A percentile compares a stretch with the other conserved stretches of the same genome.
These are phyloP conservation scores for Leucosporidium scottii DNA, from an alignment of 768 basidiomycete species.

Conservation along the genomic window DNA sequence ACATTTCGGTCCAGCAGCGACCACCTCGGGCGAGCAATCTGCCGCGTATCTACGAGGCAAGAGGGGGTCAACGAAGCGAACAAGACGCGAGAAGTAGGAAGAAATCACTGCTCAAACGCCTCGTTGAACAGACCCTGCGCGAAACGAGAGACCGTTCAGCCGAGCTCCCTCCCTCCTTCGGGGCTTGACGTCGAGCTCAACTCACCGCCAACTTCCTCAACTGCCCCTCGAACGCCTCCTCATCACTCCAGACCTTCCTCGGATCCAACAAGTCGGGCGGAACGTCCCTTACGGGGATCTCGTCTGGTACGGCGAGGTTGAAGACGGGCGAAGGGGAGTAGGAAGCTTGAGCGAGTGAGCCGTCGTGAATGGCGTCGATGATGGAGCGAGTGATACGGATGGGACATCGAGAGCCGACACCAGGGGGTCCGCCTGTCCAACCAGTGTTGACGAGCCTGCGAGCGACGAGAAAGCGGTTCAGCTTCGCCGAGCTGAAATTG, in stretches of 20 bases:
- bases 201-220: slow-evolving; percentile 65
- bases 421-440: slow-evolving; percentile 91
- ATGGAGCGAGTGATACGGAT: slow-evolving; percentile 75
- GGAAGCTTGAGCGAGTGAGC: slow-evolving; percentile 75
- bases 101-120: slow-evolving; percentile 83
- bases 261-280: slow-evolving; percentile 89
- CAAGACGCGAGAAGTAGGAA: slow-evolving; percentile 54
- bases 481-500: background rate
- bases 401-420: slow-evolving; percentile 86
- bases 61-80: background rate
- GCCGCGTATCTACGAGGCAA: background rate
- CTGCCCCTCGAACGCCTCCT: slow-evolving; percentile 82
- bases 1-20: background rate
- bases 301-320: slow-evolving; percentile 53
- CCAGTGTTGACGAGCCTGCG: slow-evolving; percentile 46
- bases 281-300: slow-evolving; percentile 77
- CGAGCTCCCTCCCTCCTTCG: no score
- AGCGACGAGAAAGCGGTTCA: background rate
- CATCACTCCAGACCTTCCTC: slow-evolving; percentile 72
- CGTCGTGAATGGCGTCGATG: slow-evolving; percentile 86
- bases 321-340: slow-evolving; percentile 67
- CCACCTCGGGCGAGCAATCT: background rate
- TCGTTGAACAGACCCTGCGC: slow-evolving; percentile 64
- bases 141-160: no score
- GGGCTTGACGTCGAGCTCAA: no score